Percentiles rank a stretch among this genome's conserved stretches.
phyloP scores from a whole-genome alignment of 352 stramenopile genomes.

The Phytophthora palmivora region DNA sequence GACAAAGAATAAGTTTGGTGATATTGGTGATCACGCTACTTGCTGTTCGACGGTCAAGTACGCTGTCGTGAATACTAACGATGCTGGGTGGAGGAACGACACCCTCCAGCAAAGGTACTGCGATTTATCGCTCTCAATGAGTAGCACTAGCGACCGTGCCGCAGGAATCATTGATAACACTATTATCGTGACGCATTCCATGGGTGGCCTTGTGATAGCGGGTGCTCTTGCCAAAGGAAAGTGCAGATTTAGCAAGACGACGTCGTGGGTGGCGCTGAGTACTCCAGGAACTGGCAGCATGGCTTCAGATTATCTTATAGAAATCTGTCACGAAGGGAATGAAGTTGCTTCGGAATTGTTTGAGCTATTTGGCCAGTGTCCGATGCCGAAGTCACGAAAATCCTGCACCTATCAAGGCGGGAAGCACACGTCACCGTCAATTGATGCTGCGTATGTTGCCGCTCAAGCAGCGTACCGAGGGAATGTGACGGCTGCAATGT shows the following conservation, averaged over 20 bases:
- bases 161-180: constrained; percentile 19
- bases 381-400: constrained; percentile 2
- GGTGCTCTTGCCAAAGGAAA: constrained; percentile 15
- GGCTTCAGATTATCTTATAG: constrained; percentile 17
- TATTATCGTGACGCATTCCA: constrained; percentile 35
- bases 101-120: constrained; percentile 25
- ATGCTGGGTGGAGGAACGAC: constrained; percentile 17
- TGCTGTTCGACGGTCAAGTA: constrained; percentile 28
- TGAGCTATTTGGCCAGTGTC: constrained; percentile 10
- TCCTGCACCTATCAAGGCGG: constrained; percentile 14
- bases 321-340: constrained; percentile 13
- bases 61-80: constrained; percentile 16
- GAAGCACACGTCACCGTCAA: constrained; percentile 9
- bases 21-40: constrained; percentile 22
- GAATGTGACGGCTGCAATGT: constrained; percentile 43
- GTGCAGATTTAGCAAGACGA: constrained; percentile 15
- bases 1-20: constrained; percentile 13
- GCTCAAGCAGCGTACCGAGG: constrained; percentile 28
- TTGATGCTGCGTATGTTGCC: constrained; percentile 2
- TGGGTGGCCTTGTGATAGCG: constrained; percentile 29
- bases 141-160: background rate
- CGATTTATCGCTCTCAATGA: constrained; percentile 22
- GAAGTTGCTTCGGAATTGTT: background rate
- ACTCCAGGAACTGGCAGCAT: constrained; percentile 29
- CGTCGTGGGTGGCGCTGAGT: constrained; percentile 25